These are phyloP conservation scores for Rhododendron kiyosumense DNA, from an alignment of 148 eudicot species.

Conservation along the genomic window DNA sequence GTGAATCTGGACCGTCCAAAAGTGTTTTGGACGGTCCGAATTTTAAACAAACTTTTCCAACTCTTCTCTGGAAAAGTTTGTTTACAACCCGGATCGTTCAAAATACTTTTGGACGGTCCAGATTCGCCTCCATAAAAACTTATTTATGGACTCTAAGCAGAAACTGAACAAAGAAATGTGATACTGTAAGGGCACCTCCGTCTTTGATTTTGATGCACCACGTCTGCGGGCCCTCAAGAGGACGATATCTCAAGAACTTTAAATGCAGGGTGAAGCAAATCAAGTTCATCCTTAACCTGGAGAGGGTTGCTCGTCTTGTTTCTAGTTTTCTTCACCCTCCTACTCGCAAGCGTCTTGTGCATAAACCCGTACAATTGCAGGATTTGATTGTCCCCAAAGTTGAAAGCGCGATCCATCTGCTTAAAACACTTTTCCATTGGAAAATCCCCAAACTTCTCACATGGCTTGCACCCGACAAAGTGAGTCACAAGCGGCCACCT, in stretches of 20 bases:
- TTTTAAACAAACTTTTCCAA: too few relatives aligned
- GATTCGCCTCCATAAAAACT: too few relatives aligned
- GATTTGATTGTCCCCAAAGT: conserved; percentile 73
- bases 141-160: too few relatives aligned
- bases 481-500: conserved; percentile 84
- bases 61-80: too few relatives aligned
- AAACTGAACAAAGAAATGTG: neutral
- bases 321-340: conserved; percentile 45
- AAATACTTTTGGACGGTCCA: too few relatives aligned
- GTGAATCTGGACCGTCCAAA: too few relatives aligned
- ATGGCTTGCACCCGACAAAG: conserved; percentile 79
- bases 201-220: neutral
- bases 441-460: conserved; percentile 62
- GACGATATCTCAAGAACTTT: conserved; percentile 41
- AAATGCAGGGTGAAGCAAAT: conserved; percentile 57
- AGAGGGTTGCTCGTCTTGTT: conserved; percentile 57
- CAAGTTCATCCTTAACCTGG: conserved; percentile 46
- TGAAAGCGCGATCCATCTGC: conserved; percentile 74
- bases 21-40: too few relatives aligned
- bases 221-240: conserved; percentile 2
- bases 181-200: neutral
- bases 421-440: conserved; percentile 64
- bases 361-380: conserved; percentile 61
- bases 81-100: too few relatives aligned
- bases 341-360: conserved; percentile 53